Conservation (phyloP, 148 eudicot species). For the Polygonum maritimum region DNA sequence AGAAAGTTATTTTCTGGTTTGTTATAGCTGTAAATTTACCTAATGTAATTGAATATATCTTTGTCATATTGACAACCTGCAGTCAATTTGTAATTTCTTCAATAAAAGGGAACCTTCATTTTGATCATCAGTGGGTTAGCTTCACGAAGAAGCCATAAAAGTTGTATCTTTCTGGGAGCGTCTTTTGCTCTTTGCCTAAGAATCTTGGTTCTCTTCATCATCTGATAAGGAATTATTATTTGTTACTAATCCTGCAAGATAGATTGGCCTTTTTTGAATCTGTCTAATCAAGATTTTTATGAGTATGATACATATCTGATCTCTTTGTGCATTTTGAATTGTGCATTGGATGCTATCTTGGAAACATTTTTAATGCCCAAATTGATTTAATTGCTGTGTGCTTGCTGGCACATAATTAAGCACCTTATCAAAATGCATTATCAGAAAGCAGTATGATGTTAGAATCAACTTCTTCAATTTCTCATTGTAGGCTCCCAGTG, state of each 20-base stretch:
- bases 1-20: neutral
- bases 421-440: neutral
- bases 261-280: neutral
- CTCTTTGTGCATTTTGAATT: neutral
- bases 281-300: neutral
- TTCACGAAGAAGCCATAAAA: neutral
- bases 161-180: neutral
- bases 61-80: neutral
- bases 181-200: neutral
- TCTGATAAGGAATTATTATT: neutral
- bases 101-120: neutral
- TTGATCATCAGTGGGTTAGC: neutral
- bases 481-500: slow-evolving; percentile 59
- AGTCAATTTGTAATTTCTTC: neutral
- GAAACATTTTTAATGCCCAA: neutral
- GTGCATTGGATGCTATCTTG: neutral
- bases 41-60: neutral
- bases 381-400: neutral
- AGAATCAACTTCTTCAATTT: slow-evolving; percentile 14
- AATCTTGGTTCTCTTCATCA: neutral
- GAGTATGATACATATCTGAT: neutral
- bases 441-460: neutral
- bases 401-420: neutral
- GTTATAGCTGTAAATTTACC: neutral
- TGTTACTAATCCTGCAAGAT: neutral